Evolutionary conservation across 768 basidiomycete species (phyloP).

Genomic region (Coprinopsis cinerea): DNA sequence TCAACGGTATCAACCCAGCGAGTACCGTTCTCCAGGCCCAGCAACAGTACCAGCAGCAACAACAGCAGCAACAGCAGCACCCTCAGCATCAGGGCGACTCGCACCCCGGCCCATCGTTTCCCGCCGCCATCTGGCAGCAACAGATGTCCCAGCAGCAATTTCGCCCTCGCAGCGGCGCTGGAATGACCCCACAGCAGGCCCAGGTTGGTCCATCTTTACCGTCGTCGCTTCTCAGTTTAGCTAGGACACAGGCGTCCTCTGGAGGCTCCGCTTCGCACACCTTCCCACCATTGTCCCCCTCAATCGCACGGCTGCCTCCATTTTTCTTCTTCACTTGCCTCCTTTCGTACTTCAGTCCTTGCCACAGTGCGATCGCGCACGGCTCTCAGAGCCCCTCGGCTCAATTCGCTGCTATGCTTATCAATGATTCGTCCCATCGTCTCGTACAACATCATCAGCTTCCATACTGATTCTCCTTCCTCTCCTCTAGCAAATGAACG

Average conservation of each 20-base stretch:
- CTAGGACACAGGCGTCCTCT: slow-evolving; percentile 4
- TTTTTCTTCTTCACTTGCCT: neutral
- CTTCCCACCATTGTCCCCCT: slow-evolving; percentile 8
- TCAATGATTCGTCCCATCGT: slow-evolving; percentile 19
- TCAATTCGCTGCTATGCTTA: slow-evolving; percentile 14
- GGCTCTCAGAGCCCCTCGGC: slow-evolving; percentile 14
- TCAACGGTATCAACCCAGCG: slow-evolving; percentile 22
- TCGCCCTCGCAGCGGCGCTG: slow-evolving; percentile 35
- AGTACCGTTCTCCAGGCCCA: slow-evolving; percentile 36
- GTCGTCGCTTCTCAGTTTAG: slow-evolving; percentile 10
- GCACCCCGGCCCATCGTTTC: slow-evolving; percentile 41
- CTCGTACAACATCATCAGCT: slow-evolving; percentile 10
- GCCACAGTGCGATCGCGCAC: slow-evolving; percentile 15
- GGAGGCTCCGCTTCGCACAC: slow-evolving; percentile 5
- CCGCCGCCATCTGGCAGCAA: slow-evolving; percentile 55
- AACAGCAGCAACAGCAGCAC: slow-evolving; percentile 37
- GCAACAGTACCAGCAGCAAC: slow-evolving; percentile 32
- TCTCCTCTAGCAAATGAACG: slow-evolving; percentile 31
- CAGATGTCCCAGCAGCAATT: slow-evolving; percentile 43
- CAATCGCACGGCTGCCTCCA: slow-evolving; percentile 4
- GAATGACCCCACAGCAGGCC: slow-evolving; percentile 33
- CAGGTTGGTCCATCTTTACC: slow-evolving; percentile 38
- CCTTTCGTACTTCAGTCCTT: slow-evolving; percentile 11
- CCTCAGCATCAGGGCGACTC: slow-evolving; percentile 35
- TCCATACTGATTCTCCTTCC: slow-evolving; percentile 6